These are phyloP conservation scores for Solanum chmielewskii DNA, from an alignment of 257 asterid genomes.

Conservation along the genomic window DNA sequence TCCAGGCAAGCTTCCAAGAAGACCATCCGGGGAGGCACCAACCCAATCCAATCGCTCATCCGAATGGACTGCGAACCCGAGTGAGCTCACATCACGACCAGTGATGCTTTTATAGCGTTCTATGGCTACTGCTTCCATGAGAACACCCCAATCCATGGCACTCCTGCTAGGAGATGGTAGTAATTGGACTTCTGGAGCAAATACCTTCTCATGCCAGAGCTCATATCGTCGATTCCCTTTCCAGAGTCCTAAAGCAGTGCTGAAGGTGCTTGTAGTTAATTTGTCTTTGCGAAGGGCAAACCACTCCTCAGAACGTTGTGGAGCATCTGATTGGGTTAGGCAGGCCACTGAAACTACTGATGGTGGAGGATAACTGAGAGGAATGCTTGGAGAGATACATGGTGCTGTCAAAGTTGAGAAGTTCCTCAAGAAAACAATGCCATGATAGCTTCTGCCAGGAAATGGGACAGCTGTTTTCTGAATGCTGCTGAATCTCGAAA, in stretches of 20 bases:
- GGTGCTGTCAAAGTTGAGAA: constrained; percentile 52
- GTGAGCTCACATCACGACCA: constrained; percentile 58
- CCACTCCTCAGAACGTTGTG: constrained; percentile 94
- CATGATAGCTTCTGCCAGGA: constrained; percentile 26
- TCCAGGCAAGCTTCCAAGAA: constrained; percentile 47
- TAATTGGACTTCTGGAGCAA: constrained; percentile 13
- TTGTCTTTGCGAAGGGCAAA: constrained; percentile 89
- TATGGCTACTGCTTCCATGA: constrained; percentile 69
- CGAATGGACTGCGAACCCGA: constrained; percentile 70
- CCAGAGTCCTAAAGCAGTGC: constrained; percentile 92
- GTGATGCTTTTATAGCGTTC: constrained; percentile 84
- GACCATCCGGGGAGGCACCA: constrained; percentile 96
- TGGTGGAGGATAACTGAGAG: constrained; percentile 15
- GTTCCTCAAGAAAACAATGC: constrained; percentile 24
- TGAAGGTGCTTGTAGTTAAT: constrained; percentile 85
- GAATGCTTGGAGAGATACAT: constrained; percentile 17
- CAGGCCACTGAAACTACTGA: constrained; percentile 30
- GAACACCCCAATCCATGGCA: constrained; percentile 98
- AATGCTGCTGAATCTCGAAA: constrained; percentile 39
- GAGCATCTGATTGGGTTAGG: constrained; percentile 48
- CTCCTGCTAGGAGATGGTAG: constrained; percentile 19
- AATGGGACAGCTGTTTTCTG: constrained; percentile 42
- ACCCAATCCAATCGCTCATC: constrained; percentile 64
- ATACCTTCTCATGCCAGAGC: constrained; percentile 87
- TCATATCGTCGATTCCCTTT: constrained; percentile 78